A percentile compares a stretch with the other conserved stretches of the same genome.
phyloP scores from a whole-genome alignment of 495 filamentous ascomycete species.

The Tuber calosporum region DNA sequence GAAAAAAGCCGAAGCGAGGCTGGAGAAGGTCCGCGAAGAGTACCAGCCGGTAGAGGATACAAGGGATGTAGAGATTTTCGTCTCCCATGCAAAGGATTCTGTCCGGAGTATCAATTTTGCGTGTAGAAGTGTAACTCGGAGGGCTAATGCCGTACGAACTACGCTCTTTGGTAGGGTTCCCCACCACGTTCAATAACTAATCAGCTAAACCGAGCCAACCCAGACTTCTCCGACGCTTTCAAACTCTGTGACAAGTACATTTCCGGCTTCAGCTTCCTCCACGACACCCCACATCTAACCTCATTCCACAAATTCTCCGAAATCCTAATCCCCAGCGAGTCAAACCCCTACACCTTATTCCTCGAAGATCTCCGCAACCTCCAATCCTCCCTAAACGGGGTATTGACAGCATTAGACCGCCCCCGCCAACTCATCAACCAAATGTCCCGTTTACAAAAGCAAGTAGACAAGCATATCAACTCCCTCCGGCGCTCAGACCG shows the following conservation, averaged over 20 bases:
- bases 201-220: conserved; percentile 3
- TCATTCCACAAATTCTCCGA: conserved; percentile 68
- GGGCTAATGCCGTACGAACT: conserved; percentile 55
- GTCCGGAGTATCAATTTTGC: conserved; percentile 75
- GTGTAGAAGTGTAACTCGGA: conserved; percentile 69
- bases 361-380: conserved; percentile 67
- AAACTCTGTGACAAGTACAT: conserved; percentile 36
- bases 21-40: conserved; percentile 81
- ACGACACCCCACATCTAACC: conserved; percentile 53
- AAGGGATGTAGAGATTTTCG: conserved; percentile 87
- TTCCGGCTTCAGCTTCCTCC: conserved; percentile 59
- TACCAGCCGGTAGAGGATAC: conserved; percentile 76
- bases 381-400: conserved; percentile 68
- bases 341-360: conserved; percentile 66
- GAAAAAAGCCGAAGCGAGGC: conserved; percentile 72
- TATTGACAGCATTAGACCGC: conserved; percentile 72
- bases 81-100: conserved; percentile 79
- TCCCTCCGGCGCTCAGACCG: conserved; percentile 64
- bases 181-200: too few relatives aligned
- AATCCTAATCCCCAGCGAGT: conserved; percentile 59
- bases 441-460: conserved; percentile 58
- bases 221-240: conserved; percentile 39
- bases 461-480: conserved; percentile 65
- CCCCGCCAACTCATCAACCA: conserved; percentile 67
- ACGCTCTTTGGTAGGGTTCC: conserved; percentile 50